These are phyloP conservation scores for Alternaria sp. DNA, from an alignment of 2,329 filamentous ascomycete genomes.

Conservation along the genomic window DNA sequence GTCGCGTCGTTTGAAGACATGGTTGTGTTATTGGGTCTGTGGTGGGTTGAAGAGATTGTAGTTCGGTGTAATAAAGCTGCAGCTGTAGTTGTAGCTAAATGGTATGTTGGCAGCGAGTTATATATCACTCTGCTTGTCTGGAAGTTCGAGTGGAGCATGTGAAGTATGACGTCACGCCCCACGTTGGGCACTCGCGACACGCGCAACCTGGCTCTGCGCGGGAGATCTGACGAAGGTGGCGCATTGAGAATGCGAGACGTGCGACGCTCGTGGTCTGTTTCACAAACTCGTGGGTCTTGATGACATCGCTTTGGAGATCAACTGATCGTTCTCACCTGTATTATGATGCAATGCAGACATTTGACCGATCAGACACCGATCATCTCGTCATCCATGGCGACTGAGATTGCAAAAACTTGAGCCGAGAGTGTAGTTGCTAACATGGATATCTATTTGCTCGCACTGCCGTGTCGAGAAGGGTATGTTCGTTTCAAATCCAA, in stretches of 20 bases:
- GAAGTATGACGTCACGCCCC: constrained; percentile 17
- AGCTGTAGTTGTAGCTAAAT: not conserved
- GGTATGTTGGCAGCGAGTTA: not conserved
- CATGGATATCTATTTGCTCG: not conserved
- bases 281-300: not conserved
- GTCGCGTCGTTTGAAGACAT: constrained; percentile 61
- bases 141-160: constrained; percentile 2
- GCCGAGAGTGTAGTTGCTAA: not conserved
- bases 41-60: not conserved
- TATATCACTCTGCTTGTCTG: constrained; percentile 4
- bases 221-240: constrained; percentile 15
- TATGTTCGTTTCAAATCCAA: constrained; percentile 2
- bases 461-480: not conserved
- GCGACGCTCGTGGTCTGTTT: not conserved
- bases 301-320: not conserved
- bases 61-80: not conserved
- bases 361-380: not conserved
- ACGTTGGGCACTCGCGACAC: constrained; percentile 3
- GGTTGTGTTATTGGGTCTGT: constrained; percentile 25
- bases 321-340: not conserved
- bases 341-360: constrained; percentile 2
- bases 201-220: constrained; percentile 4
- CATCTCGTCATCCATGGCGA: not conserved
- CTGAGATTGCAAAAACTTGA: not conserved
- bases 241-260: not conserved